These are phyloP conservation scores for Vaccinium macrocarpon DNA, from an alignment of 148 eudicot species.

Conservation along the genomic window DNA sequence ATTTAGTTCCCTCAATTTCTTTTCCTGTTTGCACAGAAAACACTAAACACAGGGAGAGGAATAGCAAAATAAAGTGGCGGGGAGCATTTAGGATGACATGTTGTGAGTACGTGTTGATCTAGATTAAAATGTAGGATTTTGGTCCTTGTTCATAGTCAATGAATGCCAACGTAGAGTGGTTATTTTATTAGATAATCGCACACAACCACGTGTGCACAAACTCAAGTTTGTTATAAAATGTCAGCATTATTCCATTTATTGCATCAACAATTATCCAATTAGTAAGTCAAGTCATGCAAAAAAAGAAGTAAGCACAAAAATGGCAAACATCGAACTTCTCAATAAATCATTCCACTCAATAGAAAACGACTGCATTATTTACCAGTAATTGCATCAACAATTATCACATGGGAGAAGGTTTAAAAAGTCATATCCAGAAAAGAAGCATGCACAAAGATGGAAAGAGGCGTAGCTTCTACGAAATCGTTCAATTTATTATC, in stretches of 20 bases:
- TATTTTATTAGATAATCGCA: neutral
- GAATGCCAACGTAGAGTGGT: neutral
- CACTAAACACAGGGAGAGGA: neutral
- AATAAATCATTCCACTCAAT: neutral
- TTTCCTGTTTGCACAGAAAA: neutral
- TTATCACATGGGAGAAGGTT: neutral
- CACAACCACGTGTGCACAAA: neutral
- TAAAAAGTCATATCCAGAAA: neutral
- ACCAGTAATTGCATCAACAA: neutral
- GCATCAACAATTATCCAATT: constrained; percentile 3
- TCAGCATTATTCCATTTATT: neutral
- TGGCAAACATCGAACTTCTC: neutral
- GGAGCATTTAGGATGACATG: neutral
- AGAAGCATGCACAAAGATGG: neutral
- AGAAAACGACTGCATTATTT: neutral
- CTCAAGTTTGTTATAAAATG: neutral
- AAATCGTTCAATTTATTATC: neutral
- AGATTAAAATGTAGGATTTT: neutral
- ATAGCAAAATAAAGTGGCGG: neutral
- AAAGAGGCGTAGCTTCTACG: neutral
- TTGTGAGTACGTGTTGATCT: neutral
- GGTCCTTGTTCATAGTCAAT: neutral
- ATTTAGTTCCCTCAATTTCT: neutral
- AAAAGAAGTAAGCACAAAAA: neutral
- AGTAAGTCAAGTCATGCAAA: neutral